Percentiles rank a stretch among this genome's conserved stretches.
These are phyloP conservation scores for Hypoxylon sp. DNA, from an alignment of 2,329 filamentous ascomycete genomes.

Conservation along the genomic window DNA sequence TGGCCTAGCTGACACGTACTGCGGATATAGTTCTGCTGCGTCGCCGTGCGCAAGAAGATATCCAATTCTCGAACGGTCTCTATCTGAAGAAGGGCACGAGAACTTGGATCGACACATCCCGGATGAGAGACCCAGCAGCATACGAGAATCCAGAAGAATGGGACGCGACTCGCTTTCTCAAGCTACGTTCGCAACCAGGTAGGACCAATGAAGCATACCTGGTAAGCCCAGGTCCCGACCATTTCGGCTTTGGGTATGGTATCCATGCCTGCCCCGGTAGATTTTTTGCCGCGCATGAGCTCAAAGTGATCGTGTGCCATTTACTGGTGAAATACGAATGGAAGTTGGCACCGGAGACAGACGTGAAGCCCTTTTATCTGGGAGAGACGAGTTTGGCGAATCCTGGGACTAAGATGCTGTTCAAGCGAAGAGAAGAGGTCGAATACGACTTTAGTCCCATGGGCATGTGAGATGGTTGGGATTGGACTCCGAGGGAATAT, in stretches of 20 bases:
- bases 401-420: slow-evolving; percentile 29
- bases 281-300: slow-evolving; percentile 52
- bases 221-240: slow-evolving; percentile 47
- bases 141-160: slow-evolving; percentile 44
- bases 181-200: slow-evolving; percentile 39
- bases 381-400: slow-evolving; percentile 15
- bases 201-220: slow-evolving; percentile 46
- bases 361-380: slow-evolving; percentile 14
- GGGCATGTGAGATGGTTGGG: not conserved
- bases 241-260: slow-evolving; percentile 54
- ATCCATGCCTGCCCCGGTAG: slow-evolving; percentile 50
- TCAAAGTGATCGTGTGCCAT: slow-evolving; percentile 49
- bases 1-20: slow-evolving; percentile 4
- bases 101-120: slow-evolving; percentile 43
- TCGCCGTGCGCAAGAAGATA: slow-evolving; percentile 34
- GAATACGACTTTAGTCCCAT: slow-evolving; percentile 38
- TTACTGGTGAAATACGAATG: slow-evolving; percentile 47
- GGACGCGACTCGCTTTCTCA: slow-evolving; percentile 41
- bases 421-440: slow-evolving; percentile 35
- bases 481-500: not conserved
- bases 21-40: slow-evolving; percentile 38
- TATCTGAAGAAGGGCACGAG: slow-evolving; percentile 39
- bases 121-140: slow-evolving; percentile 41
- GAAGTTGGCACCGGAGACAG: slow-evolving; percentile 32
- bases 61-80: slow-evolving; percentile 41